Conservation (phyloP, 2,329 filamentous ascomycete species). For the Daldinia sp. region DNA sequence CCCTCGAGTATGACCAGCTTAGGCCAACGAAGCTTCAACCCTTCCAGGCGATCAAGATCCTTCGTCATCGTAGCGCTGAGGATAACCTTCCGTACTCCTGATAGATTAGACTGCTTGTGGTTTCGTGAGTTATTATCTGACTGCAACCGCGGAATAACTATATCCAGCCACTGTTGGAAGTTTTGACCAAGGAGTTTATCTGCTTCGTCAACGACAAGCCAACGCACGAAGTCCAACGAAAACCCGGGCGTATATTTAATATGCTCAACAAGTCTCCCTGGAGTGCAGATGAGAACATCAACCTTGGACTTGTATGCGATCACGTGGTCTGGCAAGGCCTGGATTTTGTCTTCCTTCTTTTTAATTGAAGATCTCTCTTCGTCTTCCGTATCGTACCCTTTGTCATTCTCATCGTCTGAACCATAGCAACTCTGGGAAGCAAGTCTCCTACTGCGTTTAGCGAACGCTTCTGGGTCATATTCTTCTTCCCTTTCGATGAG, state of each 20-base stretch:
- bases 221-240: conserved; percentile 79
- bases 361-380: conserved; percentile 49
- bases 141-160: conserved; percentile 74
- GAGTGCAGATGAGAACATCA: conserved; percentile 91
- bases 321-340: conserved; percentile 70
- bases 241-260: conserved; percentile 87
- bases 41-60: conserved; percentile 83
- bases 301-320: conserved; percentile 76
- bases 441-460: conserved; percentile 54
- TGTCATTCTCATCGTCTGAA: conserved; percentile 56
- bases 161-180: conserved; percentile 89
- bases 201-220: conserved; percentile 94
- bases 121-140: conserved; percentile 63
- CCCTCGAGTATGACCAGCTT: conserved; percentile 81
- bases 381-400: conserved; percentile 52
- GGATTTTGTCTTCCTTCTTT: conserved; percentile 48
- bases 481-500: conserved; percentile 58
- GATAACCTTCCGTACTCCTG: conserved; percentile 80
- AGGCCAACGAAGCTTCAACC: conserved; percentile 78
- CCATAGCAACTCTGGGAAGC: conserved; percentile 53
- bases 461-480: conserved; percentile 75
- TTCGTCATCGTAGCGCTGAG: conserved; percentile 93
- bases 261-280: conserved; percentile 92
- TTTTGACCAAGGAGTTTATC: conserved; percentile 92
- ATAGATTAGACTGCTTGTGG: conserved; percentile 64